Conservation (phyloP, 2,329 filamentous ascomycete species). For the Neofusicoccum kwambonambiense region DNA sequence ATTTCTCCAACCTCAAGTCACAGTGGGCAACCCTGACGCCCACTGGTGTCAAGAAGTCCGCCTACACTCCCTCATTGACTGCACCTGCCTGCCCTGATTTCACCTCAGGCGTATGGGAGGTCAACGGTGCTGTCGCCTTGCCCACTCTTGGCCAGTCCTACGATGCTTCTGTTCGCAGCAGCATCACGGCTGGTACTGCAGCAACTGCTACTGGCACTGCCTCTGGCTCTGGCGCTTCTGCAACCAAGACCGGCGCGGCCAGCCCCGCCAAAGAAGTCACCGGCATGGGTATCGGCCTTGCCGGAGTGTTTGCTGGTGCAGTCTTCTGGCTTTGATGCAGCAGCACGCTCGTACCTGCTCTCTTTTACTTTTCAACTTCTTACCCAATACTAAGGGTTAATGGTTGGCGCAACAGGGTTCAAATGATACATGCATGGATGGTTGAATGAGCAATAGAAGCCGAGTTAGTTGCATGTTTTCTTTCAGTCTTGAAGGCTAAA, state of each 20-base stretch:
- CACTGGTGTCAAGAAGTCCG: slow-evolving; percentile 63
- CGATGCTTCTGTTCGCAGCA: slow-evolving; percentile 22
- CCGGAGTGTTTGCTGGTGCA: slow-evolving; percentile 25
- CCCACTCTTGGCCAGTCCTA: slow-evolving; percentile 63
- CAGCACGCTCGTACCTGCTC: slow-evolving; percentile 30
- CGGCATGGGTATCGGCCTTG: slow-evolving; percentile 24
- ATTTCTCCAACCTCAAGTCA: slow-evolving; percentile 73
- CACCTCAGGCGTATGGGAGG: slow-evolving; percentile 68
- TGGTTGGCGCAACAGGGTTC: neutral
- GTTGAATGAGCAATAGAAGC: neutral
- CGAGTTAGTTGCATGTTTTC: neutral
- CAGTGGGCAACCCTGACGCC: slow-evolving; percentile 75
- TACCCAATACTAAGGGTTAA: slow-evolving; percentile 40
- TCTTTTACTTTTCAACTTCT: slow-evolving; percentile 43
- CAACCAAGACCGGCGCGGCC: slow-evolving; percentile 24
- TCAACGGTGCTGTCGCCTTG: slow-evolving; percentile 67
- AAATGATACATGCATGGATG: neutral
- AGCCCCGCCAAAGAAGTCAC: slow-evolving; percentile 25
- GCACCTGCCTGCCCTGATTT: slow-evolving; percentile 69
- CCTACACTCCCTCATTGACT: slow-evolving; percentile 63
- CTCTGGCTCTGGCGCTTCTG: slow-evolving; percentile 5
- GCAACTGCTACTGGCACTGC: slow-evolving; percentile 11
- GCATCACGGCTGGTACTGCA: slow-evolving; percentile 19
- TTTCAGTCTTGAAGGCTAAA: neutral
- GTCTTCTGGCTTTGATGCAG: slow-evolving; percentile 31